A percentile compares a stretch with the other conserved stretches of the same genome.
Evolutionary conservation across 306 rosid genomes (phyloP).

Genomic region (Vigna reflexopilosa): DNA sequence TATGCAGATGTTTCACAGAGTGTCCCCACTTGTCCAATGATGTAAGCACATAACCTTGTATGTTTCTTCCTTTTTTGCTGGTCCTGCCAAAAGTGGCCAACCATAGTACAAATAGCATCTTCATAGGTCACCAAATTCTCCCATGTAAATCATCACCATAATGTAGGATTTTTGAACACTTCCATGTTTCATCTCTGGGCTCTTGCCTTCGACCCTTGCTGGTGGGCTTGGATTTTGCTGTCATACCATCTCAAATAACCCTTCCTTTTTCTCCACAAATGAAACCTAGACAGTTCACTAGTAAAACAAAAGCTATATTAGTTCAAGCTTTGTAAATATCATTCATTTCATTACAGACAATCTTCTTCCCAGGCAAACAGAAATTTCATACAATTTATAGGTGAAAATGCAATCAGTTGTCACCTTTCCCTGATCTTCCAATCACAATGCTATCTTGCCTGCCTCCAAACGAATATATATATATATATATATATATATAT

Average conservation of each 20-base stretch:
- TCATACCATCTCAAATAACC: background rate
- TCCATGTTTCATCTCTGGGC: background rate
- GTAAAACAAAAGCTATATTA: too few relatives aligned
- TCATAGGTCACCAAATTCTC: conserved; percentile 25
- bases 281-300: too few relatives aligned
- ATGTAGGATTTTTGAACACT: background rate
- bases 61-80: conserved; percentile 11
- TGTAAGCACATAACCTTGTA: conserved; percentile 27
- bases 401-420: too few relatives aligned
- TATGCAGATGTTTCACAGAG: conserved; percentile 48
- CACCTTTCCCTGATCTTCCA: too few relatives aligned
- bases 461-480: too few relatives aligned
- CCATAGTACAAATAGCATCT: conserved; percentile 25
- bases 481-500: too few relatives aligned
- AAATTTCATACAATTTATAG: too few relatives aligned
- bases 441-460: too few relatives aligned
- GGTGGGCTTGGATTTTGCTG: conserved; percentile 10
- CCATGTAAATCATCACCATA: background rate
- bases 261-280: too few relatives aligned
- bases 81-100: conserved; percentile 39
- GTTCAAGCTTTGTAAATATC: too few relatives aligned
- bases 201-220: conserved; percentile 13
- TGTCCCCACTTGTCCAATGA: conserved; percentile 61
- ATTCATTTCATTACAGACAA: too few relatives aligned
- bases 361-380: too few relatives aligned